Conservation (phyloP, 192 early-diverging fungal species). For the Umbelopsis sp. region DNA sequence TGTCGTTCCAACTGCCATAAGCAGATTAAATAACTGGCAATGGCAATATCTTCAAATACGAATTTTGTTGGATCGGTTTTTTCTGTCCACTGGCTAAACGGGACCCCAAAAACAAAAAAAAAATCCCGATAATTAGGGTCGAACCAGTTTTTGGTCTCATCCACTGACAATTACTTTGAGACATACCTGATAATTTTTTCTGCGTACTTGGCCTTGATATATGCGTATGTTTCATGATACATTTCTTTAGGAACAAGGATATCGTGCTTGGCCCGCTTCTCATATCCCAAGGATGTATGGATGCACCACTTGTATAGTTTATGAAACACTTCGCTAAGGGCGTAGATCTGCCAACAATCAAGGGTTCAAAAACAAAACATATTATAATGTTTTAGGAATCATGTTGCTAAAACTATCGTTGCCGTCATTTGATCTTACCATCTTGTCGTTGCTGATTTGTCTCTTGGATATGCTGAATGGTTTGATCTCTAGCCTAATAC, state of each 20-base stretch:
- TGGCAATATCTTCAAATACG: slow-evolving; percentile 87
- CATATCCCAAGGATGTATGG: slow-evolving; percentile 71
- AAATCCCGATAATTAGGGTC: not conserved
- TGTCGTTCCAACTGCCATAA: slow-evolving; percentile 65
- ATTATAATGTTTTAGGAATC: not conserved
- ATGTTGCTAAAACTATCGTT: not conserved
- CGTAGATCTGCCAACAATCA: slow-evolving; percentile 49
- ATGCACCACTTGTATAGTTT: slow-evolving; percentile 79
- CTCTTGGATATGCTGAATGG: slow-evolving; percentile 4
- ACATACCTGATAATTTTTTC: slow-evolving; percentile 58
- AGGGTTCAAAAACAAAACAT: not conserved
- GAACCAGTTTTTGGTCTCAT: too few species aligned
- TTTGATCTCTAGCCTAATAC: slow-evolving; percentile 26
- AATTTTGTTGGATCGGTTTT: slow-evolving; percentile 83
- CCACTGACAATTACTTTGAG: not conserved
- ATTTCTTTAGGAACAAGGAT: slow-evolving; percentile 67
- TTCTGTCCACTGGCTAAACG: slow-evolving; percentile 66
- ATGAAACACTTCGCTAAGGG: slow-evolving; percentile 59
- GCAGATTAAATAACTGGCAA: slow-evolving; percentile 79
- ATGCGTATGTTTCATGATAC: slow-evolving; percentile 63
- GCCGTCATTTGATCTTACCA: slow-evolving; percentile 13
- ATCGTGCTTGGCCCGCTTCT: slow-evolving; percentile 71
- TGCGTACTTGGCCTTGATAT: slow-evolving; percentile 71
- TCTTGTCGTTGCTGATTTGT: slow-evolving; percentile 23
- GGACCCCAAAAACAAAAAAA: not conserved